A percentile compares a stretch with the other conserved stretches of the same genome.
Evolutionary conservation across 73 alveolate genomes (phyloP).

Genomic region (Blepharisma stoltei): DNA sequence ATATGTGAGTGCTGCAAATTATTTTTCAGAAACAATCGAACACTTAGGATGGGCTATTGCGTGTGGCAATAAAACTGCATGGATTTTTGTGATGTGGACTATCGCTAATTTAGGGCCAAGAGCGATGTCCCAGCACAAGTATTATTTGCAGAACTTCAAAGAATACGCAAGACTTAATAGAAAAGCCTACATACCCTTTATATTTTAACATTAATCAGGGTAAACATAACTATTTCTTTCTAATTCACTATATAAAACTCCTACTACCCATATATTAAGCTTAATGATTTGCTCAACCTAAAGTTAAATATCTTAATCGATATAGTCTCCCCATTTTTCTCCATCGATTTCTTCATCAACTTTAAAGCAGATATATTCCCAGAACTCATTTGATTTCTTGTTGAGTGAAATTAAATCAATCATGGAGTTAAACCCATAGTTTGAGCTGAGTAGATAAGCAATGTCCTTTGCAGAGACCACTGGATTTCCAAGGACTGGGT

Average conservation of each 20-base stretch:
- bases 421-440: conserved; percentile 31
- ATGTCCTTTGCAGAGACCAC: conserved; percentile 14
- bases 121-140: conserved; percentile 20
- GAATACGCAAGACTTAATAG: neutral
- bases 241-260: no score
- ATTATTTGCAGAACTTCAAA: conserved; percentile 21
- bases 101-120: neutral
- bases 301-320: conserved; percentile 16
- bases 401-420: conserved; percentile 23
- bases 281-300: neutral
- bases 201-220: neutral
- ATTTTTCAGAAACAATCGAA: neutral
- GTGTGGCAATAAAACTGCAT: neutral
- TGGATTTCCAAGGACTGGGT: conserved; percentile 34
- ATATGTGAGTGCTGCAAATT: conserved; percentile 6
- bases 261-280: no score
- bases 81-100: conserved; percentile 11
- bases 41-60: conserved; percentile 22
- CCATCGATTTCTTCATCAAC: conserved; percentile 32
- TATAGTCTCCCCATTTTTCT: conserved; percentile 29
- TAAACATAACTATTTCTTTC: no score
- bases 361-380: conserved; percentile 30
- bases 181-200: conserved; percentile 19
- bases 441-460: conserved; percentile 23
- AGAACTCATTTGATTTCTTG: conserved; percentile 30